Base-by-base conservation (phyloP, 495 filamentous ascomycete species). In the Hypoxylon trugodes region DNA sequence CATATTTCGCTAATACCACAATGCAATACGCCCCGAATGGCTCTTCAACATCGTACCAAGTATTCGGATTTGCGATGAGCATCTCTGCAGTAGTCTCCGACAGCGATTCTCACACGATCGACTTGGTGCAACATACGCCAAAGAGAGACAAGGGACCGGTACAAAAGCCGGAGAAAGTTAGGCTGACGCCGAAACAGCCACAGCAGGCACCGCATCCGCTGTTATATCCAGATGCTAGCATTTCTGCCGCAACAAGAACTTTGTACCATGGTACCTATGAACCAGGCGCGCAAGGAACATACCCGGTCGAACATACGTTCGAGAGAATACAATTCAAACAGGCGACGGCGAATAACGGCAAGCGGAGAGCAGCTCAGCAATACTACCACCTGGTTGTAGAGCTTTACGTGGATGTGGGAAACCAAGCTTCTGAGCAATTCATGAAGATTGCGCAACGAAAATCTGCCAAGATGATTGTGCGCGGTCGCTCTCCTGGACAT, bases 311-410 rank as follows among this genome's bases (percentile, higher is more conserved):
- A 71, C 84, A 86, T 48, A 90, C 89, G 1, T 98, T 97, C 70
- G 93, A 97, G 66, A 87, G 94, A 2, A 96, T 97, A 37, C 94
- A 98, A 69, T 98, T 98, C 81, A 96, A 96, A 72, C 90, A 90
- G 47, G 95, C 94, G 1, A 98, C 94, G 1, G 92, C 93, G 3
- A 98, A 98, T 77, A 98, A 98, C 60, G 94, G 94, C 18, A 97
- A 97, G 71, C 81, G 94, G 49, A 81, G 94, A 38, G 92, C 94
- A 0, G 90, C 91, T 8, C 94, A 97, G 71, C 94, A 97, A 67
- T 97, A 92, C 71, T 98, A 96, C 72, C 93, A 96, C 63, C 81
- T 98, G 24, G 84, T 97, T 24, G 89, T 97, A 1, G 93, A 97
- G 70, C 85, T 98, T 2, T 92, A 87, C 65, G 94, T 89, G 19